phyloP scores from a whole-genome alignment of 202 grass and related monocot species.

The Schoenoplectus triqueter region DNA sequence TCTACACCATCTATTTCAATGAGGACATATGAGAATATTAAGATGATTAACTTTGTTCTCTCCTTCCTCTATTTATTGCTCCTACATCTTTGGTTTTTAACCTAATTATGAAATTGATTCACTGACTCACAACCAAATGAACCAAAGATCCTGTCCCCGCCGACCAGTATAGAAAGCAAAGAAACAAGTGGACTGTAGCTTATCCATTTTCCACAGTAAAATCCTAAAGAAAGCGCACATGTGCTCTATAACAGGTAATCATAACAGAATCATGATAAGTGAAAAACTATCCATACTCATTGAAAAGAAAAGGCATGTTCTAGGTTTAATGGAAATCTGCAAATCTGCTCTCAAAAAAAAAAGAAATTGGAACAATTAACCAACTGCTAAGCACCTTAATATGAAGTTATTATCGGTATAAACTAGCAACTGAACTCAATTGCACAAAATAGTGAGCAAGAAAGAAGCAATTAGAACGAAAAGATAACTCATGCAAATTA shows the following conservation, averaged over 20 bases:
- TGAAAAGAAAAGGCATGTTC: no score
- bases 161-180: neutral
- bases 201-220: neutral
- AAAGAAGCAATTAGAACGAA: neutral
- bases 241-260: no score
- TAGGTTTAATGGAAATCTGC: no score
- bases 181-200: neutral
- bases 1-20: neutral
- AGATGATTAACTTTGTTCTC: neutral
- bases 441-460: neutral
- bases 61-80: neutral
- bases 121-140: neutral
- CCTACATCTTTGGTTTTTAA: neutral
- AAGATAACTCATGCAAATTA: neutral
- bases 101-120: neutral
- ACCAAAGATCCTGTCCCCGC: neutral
- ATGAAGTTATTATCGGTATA: neutral
- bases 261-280: no score
- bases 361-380: neutral
- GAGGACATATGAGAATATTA: neutral
- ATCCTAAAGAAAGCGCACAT: neutral
- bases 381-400: neutral
- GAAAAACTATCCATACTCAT: no score
- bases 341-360: neutral
- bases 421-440: slow-evolving; percentile 7